Evolutionary conservation across 148 eudicot species (phyloP), one percentile per base, ranked within the genome.

Genomic region (Rhododendron henanense): DNA sequence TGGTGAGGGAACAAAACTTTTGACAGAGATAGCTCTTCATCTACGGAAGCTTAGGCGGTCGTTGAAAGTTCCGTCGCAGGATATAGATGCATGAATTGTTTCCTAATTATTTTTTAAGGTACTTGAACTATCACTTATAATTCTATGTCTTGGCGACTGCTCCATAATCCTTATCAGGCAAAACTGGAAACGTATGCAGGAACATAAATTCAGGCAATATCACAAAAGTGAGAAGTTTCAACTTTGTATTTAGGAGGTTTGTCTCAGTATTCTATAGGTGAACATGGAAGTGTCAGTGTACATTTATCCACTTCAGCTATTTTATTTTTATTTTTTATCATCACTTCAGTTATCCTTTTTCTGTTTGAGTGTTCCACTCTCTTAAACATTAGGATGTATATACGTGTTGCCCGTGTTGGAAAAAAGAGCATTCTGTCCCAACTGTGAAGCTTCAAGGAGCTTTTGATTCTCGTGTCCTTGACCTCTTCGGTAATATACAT

Each of bases 21-120:
- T 93, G 89, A 84, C 87, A 9, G 94, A 92, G 88, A 93, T 92
- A 87, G 93, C 92, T 87, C 90, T 89, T 85, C 91, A 92, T 91
- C 89, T 95, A 25, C 85, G 89, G n/a, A 87, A 92, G 84, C 91
- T 90, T 77, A 88, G 94, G 84, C 86, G 85, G n/a, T 50, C 87
- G 73, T 82, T 44, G 19, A 78, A 86, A 78, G 28, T 59, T 23
- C 82, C 89, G 3, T 25, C 85, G 7, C 89, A 87, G 61, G 90
- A 85, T 75, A 87, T 83, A 75, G 83, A 81, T 55, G 88, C 86
- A 41, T 88, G 86, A 87, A 57, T 78, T 59, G 53, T 71, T 41
- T 85, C 65, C 84, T 81, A 33, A 67, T 16, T 48, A 41, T 76
- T 21, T 55, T 84, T 33, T 37, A 71, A 21, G 84, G 84, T 85